Evolutionary conservation across 352 stramenopile species (phyloP), one percentile per base, ranked within the genome.

Genomic region (Blastocystis hominis): DNA sequence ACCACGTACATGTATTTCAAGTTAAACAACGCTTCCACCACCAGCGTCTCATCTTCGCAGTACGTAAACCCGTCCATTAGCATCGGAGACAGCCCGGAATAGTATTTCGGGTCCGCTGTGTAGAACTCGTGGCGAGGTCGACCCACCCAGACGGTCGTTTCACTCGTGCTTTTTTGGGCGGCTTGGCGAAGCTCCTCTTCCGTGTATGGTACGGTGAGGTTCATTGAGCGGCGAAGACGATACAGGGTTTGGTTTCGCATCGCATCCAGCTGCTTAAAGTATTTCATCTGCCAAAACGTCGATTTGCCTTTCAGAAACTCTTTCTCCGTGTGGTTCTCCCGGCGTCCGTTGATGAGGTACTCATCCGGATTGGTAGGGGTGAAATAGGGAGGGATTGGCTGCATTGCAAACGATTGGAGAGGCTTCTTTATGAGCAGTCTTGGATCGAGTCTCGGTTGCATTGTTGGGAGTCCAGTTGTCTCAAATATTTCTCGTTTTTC

Each of bases 31-130:
- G 72, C 55, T 13, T 84, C 72, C 50, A 84, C 13, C 5, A 68
- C 36, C 24, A 84, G 47, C 59, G 50, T n/a, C 2, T 44, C 17
- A 6, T 50, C 34, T 30, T 84, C 72, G 42, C 72, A 84, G 50
- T 84, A 84, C 4, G 5, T 84, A 34, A 84, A 84, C 5, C 47
- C 72, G 20, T 84, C 72, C 72, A 84, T 84, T 53, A 84, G n/a
- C 15, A 84, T 4, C 34, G 72, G 72, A 24, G 24, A 17, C n/a
- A n/a, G 38, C 24, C 63, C 30, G 6, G 20, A 47, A 38, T 59
- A 34, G 68, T 30, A 62, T 13, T 78, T n/a, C 68, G 44, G 68
- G n/a, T 40, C 44, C 6, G 53, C 20, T 56, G 15, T 55, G 36
- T 30, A 54, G 44, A 56, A n/a, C 20, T 76, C 44, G 38, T 54